phyloP scores from a whole-genome alignment of 192 early-diverging fungal species.

The Gamsiella multidivaricata region DNA sequence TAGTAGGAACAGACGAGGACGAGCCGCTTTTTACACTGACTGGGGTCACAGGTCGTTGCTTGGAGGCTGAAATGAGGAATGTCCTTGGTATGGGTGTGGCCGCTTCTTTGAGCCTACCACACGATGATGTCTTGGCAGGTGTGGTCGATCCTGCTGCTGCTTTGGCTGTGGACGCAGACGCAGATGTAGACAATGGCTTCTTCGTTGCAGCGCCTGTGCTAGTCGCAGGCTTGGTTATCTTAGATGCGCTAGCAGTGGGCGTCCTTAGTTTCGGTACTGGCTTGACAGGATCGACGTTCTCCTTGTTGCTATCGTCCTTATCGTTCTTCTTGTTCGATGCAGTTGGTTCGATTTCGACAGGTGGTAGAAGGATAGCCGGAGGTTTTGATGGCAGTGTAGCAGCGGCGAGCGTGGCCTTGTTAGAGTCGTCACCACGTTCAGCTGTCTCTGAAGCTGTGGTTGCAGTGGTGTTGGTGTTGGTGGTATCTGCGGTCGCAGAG shows the following conservation, averaged over 20 bases:
- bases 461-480: too few relatives aligned
- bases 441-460: too few relatives aligned
- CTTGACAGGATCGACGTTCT: slow-evolving; percentile 20
- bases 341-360: slow-evolving; percentile 34
- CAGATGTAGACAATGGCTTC: slow-evolving; percentile 27
- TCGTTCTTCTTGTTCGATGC: background rate
- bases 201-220: slow-evolving; percentile 15
- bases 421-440: too few relatives aligned
- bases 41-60: slow-evolving; percentile 31
- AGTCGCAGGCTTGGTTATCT: slow-evolving; percentile 20
- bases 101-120: background rate
- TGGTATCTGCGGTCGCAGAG: background rate
- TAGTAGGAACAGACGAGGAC: slow-evolving; percentile 21
- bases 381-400: slow-evolving; percentile 9
- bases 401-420: background rate
- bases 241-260: background rate
- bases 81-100: slow-evolving; percentile 29
- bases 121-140: background rate
- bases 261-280: slow-evolving; percentile 1
- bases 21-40: slow-evolving; percentile 21
- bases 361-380: slow-evolving; percentile 31
- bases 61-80: slow-evolving; percentile 6
- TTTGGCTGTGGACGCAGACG: slow-evolving; percentile 11
- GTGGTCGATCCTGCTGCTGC: slow-evolving; percentile 7
- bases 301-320: background rate